Base-by-base conservation (phyloP, 1,284 basidiomycete genomes). In the Hymenochaete sp. region DNA sequence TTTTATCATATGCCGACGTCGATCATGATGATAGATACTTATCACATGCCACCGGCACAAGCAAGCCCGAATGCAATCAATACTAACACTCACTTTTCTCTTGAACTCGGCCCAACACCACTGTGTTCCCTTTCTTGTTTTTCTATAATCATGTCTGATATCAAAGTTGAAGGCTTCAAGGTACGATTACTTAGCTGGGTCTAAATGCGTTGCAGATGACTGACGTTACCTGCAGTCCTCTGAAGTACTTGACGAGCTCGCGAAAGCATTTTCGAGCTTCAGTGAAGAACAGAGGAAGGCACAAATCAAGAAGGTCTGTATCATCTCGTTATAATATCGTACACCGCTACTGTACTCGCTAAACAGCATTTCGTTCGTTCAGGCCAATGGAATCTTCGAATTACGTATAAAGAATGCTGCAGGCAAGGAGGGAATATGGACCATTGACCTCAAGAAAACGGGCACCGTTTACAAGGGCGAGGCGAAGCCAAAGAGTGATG, bases 381-480 rank as follows among this genome's bases (percentile, higher is more conserved):
- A 95, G 92, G 90, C 86, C 51, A 93, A 91, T 61, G 90, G 88
- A 54, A 77, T 93, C 63, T 95, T 97, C 63, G 86, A 95, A 67
- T 71, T 97, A 52, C 79, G 81, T 53, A 77, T 96, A 57, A 82
- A 85, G 66, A 92, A 93, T 61, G 68, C 64, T 14, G 72, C 72
- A 27, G 87, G 85, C 55, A 73, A 88, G 63, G 82, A 85, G 59
- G 87, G 72, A 38, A 72, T 73, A 38, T 93, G 89, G 88, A 93
- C 91, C n/a, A 91, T 98, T 56, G 95, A 98, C 72, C 63, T 97
- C 60, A 98, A 98, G 77, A 87, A 92, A 68, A 75, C 78, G 27
- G 89, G 87, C 22, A 71, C 74, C 28, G 78, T 95, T 22, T 82
- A 82, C 67, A 83, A 87, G 65, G 92, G 91, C 31, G 82, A 84